A percentile compares a stretch with the other conserved stretches of the same genome.
Evolutionary conservation across 2,329 filamentous ascomycete species (phyloP).

Genomic region (Fusarium beomiforme): DNA sequence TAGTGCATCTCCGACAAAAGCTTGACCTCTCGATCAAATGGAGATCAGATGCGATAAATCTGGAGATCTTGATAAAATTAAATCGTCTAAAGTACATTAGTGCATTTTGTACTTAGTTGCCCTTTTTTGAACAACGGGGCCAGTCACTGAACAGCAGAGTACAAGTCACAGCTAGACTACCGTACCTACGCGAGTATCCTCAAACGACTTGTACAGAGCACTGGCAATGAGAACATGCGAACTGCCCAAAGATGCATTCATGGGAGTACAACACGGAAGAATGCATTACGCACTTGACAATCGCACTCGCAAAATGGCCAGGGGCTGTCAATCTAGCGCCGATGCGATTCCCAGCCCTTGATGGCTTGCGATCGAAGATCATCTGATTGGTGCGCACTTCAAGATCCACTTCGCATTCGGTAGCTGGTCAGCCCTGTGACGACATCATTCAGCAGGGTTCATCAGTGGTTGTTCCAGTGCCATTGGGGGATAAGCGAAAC

Average conservation of each 20-base stretch:
- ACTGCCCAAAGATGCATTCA: neutral
- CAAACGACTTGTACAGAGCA: no score
- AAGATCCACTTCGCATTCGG: conserved; percentile 4
- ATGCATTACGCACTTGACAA: neutral
- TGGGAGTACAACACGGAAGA: neutral
- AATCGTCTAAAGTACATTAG: fast-evolving
- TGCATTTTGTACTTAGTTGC: no score
- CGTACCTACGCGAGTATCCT: no score
- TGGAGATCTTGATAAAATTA: neutral
- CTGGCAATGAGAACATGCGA: no score
- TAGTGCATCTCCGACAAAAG: neutral
- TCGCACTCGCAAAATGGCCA: neutral
- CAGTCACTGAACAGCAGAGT: no score
- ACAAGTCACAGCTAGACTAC: no score
- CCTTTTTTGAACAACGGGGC: no score
- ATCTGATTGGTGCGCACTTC: neutral
- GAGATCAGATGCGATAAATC: neutral
- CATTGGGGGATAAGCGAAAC: neutral
- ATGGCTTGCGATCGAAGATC: neutral
- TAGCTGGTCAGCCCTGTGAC: conserved; percentile 6
- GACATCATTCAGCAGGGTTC: neutral
- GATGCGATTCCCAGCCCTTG: neutral
- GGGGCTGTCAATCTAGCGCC: neutral
- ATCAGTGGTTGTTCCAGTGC: neutral
- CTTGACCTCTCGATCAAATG: neutral